Percentiles rank a stretch among this genome's conserved stretches.
These are phyloP conservation scores for Hyparrhenia diplandra DNA, from an alignment of 176 grass and related monocot species.

Conservation along the genomic window DNA sequence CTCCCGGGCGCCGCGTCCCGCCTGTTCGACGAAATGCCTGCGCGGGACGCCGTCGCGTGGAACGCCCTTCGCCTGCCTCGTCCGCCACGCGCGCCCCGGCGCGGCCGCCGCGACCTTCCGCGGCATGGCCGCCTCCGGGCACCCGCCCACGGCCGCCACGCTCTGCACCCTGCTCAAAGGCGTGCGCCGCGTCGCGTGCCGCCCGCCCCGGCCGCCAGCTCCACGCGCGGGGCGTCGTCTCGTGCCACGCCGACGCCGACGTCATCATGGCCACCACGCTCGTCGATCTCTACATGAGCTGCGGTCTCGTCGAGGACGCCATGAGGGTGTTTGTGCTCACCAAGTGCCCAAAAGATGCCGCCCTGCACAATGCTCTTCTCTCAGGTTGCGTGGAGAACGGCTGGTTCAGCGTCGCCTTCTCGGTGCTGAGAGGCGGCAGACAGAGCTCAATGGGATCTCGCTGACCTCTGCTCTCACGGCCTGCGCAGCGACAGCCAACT, in stretches of 20 bases:
- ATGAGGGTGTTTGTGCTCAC: slow-evolving; percentile 28
- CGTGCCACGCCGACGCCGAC: slow-evolving; percentile 7
- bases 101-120: too few relatives aligned
- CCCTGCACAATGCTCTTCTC: slow-evolving; percentile 42
- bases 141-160: too few relatives aligned
- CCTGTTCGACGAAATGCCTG: too few relatives aligned
- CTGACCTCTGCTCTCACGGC: slow-evolving; percentile 50
- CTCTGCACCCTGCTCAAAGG: too few relatives aligned
- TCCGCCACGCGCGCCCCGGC: too few relatives aligned
- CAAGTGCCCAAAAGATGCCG: slow-evolving; percentile 34
- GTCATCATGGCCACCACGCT: slow-evolving; percentile 40
- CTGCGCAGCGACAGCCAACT: slow-evolving; percentile 36
- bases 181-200: too few relatives aligned
- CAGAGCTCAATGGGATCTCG: slow-evolving; percentile 24
- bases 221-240: slow-evolving; percentile 36
- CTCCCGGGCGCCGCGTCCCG: too few relatives aligned
- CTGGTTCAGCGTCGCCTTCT: slow-evolving; percentile 41
- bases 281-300: slow-evolving; percentile 60
- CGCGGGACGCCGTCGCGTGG: too few relatives aligned
- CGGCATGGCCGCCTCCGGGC: too few relatives aligned
- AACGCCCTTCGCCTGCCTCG: too few relatives aligned
- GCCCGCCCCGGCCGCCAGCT: slow-evolving; percentile 25
- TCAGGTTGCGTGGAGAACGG: slow-evolving; percentile 49
- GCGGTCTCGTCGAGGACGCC: slow-evolving; percentile 42
- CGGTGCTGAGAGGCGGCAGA: neutral